Conservation (phyloP, 2,329 filamentous ascomycete genomes). For the Hypoxylon sp. region DNA sequence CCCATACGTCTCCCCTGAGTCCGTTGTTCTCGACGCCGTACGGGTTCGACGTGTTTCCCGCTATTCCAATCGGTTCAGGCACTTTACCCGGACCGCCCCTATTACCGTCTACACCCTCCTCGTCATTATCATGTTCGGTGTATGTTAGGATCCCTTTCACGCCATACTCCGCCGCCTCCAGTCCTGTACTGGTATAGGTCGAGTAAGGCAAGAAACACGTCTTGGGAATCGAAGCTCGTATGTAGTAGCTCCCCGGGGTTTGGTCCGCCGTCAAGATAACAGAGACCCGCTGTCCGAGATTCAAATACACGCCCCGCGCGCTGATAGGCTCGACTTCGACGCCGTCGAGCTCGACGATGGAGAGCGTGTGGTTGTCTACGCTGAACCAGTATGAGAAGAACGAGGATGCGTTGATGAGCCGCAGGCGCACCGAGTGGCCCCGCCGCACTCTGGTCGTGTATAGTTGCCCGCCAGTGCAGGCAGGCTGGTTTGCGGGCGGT, state of each 20-base stretch:
- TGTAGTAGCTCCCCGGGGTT: slow-evolving; percentile 51
- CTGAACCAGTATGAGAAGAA: slow-evolving; percentile 56
- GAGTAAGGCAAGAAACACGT: slow-evolving; percentile 54
- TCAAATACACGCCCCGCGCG: slow-evolving; percentile 54
- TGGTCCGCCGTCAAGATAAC: slow-evolving; percentile 54
- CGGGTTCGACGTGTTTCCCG: slow-evolving; percentile 50
- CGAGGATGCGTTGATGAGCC: slow-evolving; percentile 57
- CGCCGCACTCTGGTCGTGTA: slow-evolving; percentile 51
- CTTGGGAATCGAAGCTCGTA: slow-evolving; percentile 53
- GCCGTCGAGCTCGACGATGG: slow-evolving; percentile 57
- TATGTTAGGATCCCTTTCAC: slow-evolving; percentile 52
- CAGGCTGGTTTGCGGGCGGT: slow-evolving; percentile 16
- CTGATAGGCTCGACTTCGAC: slow-evolving; percentile 54
- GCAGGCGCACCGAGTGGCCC: slow-evolving; percentile 50
- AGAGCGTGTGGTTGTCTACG: slow-evolving; percentile 55
- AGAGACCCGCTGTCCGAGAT: slow-evolving; percentile 56
- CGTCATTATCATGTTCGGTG: slow-evolving; percentile 35
- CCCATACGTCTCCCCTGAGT: slow-evolving; percentile 49
- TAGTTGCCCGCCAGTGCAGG: slow-evolving; percentile 51
- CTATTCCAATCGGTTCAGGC: slow-evolving; percentile 40
- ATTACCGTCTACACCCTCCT: background rate
- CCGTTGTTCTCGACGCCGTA: slow-evolving; percentile 51
- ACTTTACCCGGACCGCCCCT: slow-evolving; percentile 1
- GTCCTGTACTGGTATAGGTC: slow-evolving; percentile 50
- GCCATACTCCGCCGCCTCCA: slow-evolving; percentile 48